These are phyloP conservation scores for Podila verticillata DNA, from an alignment of 192 early-diverging fungal genomes.

Conservation along the genomic window DNA sequence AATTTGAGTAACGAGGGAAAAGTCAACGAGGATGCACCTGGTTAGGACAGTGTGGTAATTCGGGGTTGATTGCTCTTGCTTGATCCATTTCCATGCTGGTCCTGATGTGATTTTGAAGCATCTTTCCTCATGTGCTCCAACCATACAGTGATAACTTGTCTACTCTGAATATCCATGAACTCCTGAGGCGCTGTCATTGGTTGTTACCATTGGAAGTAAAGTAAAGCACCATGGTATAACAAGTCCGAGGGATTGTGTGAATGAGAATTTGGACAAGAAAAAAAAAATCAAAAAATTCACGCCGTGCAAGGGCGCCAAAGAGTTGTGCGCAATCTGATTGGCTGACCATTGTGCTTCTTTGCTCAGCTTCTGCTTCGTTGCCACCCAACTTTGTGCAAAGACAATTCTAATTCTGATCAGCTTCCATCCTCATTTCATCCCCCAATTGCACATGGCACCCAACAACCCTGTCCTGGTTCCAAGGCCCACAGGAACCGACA, in stretches of 20 bases:
- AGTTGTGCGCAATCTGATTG: no score
- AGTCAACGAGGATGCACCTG: not conserved
- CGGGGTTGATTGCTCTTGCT: not conserved
- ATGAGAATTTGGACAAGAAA: no score
- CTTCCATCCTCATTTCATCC: no score
- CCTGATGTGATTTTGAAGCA: not conserved
- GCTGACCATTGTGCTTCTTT: no score
- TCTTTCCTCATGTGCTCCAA: not conserved
- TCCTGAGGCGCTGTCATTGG: not conserved
- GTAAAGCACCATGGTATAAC: constrained; percentile 71
- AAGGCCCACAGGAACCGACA: no score
- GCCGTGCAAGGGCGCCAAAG: not conserved
- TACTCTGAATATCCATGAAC: no score
- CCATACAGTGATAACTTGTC: not conserved
- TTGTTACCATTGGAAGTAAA: constrained; percentile 69
- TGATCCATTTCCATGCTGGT: not conserved
- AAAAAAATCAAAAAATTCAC: not conserved
- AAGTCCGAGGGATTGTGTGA: not conserved
- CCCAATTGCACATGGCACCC: no score
- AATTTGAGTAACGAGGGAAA: not conserved
- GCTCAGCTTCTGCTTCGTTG: no score
- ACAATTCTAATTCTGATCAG: no score
- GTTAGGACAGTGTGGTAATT: not conserved
- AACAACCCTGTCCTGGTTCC: no score
- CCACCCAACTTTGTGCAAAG: no score